These are phyloP conservation scores for Fomitopsis palustris DNA, from an alignment of 1,284 basidiomycete species.

Conservation along the genomic window DNA sequence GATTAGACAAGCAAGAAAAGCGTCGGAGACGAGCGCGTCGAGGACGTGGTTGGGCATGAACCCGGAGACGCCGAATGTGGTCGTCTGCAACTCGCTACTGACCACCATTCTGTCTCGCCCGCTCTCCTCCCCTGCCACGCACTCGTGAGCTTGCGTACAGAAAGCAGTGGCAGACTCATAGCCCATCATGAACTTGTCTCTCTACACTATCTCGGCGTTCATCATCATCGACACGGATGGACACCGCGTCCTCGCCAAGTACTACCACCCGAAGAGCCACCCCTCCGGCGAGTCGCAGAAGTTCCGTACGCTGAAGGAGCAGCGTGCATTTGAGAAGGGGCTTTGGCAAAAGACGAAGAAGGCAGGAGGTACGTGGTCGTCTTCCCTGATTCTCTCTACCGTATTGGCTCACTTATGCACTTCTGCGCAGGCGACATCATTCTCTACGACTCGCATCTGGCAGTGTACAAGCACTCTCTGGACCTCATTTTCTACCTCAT, in stretches of 20 bases:
- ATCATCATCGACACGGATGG: constrained; percentile 94
- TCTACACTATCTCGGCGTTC: constrained; percentile 86
- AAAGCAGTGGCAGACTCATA: too few species aligned
- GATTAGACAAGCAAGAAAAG: constrained; percentile 17
- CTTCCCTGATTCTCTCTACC: background rate
- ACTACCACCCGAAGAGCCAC: constrained; percentile 80
- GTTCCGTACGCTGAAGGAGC: constrained; percentile 82
- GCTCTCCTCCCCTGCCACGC: background rate
- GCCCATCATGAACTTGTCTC: constrained; percentile 67
- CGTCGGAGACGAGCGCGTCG: constrained; percentile 16
- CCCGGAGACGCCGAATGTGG: background rate
- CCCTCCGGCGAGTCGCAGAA: constrained; percentile 61
- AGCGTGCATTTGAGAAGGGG: constrained; percentile 93
- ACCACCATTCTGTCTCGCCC: background rate
- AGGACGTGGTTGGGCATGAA: constrained; percentile 2
- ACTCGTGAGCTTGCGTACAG: background rate
- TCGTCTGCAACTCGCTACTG: too few species aligned
- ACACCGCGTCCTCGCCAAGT: constrained; percentile 92
- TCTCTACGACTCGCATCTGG: constrained; percentile 88
- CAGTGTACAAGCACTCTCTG: constrained; percentile 90
- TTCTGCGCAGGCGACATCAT: constrained; percentile 82
- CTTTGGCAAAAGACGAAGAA: constrained; percentile 95
- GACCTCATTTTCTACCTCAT: constrained; percentile 97
- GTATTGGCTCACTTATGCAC: background rate
- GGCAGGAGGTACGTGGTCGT: constrained; percentile 65